phyloP scores from a whole-genome alignment of 805 yeast genomes.

The Metschnikowia drakensbergensis region DNA sequence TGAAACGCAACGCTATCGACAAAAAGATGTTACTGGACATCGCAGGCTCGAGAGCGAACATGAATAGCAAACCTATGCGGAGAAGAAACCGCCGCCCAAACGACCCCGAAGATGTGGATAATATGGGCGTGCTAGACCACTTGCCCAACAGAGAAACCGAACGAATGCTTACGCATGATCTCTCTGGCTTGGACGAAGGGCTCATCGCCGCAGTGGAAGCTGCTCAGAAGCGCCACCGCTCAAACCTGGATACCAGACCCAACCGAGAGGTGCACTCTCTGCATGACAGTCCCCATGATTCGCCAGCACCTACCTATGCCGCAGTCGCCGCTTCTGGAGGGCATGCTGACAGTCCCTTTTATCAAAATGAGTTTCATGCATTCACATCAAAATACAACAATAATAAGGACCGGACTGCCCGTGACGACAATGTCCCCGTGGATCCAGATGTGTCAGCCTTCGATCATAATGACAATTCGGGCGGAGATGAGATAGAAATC shows the following conservation, averaged over 20 bases:
- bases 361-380: slow-evolving; percentile 12
- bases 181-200: slow-evolving; percentile 42
- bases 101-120: slow-evolving; percentile 30
- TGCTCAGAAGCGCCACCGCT: slow-evolving; percentile 41
- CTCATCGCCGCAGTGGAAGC: slow-evolving; percentile 60
- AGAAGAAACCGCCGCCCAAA: slow-evolving; percentile 12
- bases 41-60: background rate
- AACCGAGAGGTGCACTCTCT: slow-evolving; percentile 3
- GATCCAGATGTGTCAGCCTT: slow-evolving; percentile 55
- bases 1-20: slow-evolving; percentile 15
- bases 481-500: slow-evolving; percentile 58
- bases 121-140: slow-evolving; percentile 26
- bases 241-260: slow-evolving; percentile 18
- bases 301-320: slow-evolving; percentile 25
- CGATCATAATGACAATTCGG: slow-evolving; percentile 19
- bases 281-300: slow-evolving; percentile 6
- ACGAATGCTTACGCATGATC: slow-evolving; percentile 36
- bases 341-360: slow-evolving; percentile 18
- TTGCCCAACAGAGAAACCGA: slow-evolving; percentile 22
- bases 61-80: background rate
- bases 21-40: slow-evolving; percentile 17
- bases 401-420: slow-evolving; percentile 6
- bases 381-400: slow-evolving; percentile 10
- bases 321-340: slow-evolving; percentile 34
- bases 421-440: slow-evolving; percentile 41